Evolutionary conservation across 768 basidiomycete species (phyloP).

Genomic region (Naganishia vaughanmartiniae): DNA sequence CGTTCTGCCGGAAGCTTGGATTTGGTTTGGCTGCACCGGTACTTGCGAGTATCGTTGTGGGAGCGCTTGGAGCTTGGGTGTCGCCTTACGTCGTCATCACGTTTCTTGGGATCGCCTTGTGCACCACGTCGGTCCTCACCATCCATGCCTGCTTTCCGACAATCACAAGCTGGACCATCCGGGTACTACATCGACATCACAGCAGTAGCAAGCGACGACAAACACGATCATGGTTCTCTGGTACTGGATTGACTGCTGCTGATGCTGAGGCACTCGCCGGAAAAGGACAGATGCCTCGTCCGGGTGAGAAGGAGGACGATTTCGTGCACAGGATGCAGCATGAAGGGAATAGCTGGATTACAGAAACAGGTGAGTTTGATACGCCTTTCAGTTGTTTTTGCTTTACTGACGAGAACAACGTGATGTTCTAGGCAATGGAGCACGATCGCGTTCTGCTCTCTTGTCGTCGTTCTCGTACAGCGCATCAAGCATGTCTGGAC

Average conservation of each 20-base stretch:
- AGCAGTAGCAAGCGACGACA: background rate
- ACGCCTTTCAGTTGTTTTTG: background rate
- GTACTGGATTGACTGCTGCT: background rate
- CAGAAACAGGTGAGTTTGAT: background rate
- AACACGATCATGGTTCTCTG: conserved; percentile 2
- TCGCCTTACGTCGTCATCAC: conserved; percentile 20
- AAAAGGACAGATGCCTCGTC: conserved; percentile 2
- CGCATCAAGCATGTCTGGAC: background rate
- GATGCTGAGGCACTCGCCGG: conserved; percentile 6
- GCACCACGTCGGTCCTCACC: background rate
- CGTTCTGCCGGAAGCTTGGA: too few relatives aligned
- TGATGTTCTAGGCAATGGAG: background rate
- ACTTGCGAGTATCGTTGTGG: background rate
- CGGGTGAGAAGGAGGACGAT: conserved; percentile 12
- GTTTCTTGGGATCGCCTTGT: background rate
- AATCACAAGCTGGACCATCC: background rate
- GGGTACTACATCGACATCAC: background rate
- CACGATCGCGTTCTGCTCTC: background rate
- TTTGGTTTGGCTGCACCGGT: background rate
- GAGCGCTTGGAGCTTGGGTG: conserved; percentile 9
- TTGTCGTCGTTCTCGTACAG: conserved; percentile 15
- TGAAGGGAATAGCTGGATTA: conserved; percentile 13
- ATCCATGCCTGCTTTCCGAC: background rate
- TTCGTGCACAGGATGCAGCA: conserved; percentile 12
- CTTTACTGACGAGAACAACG: background rate